Conservation (phyloP, 73 alveolate species). For the Uronychia setigera region DNA sequence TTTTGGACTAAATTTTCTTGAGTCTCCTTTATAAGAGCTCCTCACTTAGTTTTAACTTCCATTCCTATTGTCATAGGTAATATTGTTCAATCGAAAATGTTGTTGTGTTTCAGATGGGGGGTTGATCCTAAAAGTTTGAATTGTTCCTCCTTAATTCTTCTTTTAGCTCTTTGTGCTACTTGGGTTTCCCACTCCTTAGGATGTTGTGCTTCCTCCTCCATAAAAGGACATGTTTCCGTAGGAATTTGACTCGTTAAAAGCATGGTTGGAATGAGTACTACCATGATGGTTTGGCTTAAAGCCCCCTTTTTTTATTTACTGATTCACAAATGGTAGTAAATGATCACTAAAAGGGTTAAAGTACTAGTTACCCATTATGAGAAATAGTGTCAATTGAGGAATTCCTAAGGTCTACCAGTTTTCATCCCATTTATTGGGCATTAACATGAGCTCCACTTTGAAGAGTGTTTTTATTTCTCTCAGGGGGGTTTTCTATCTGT, state of each 20-base stretch:
- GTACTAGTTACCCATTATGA: not conserved
- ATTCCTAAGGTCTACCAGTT: not conserved
- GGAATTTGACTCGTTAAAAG: not conserved
- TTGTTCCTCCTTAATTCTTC: too few species aligned
- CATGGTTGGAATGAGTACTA: too few species aligned
- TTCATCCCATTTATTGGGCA: not conserved
- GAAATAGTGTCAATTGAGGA: not conserved
- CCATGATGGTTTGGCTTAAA: not conserved
- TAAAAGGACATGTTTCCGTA: not conserved
- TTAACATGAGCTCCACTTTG: not conserved
- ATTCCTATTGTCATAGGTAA: not conserved
- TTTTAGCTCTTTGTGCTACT: too few species aligned
- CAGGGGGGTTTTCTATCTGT: not conserved
- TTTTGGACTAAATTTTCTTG: not conserved
- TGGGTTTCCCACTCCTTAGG: too few species aligned
- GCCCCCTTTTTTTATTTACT: not conserved
- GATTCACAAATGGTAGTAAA: not conserved
- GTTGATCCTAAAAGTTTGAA: not conserved
- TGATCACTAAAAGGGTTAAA: not conserved
- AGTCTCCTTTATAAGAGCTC: not conserved
- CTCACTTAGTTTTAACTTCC: not conserved
- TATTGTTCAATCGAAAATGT: not conserved
- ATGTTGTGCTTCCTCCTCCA: too few species aligned
- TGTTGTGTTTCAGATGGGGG: not conserved
- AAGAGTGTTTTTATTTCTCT: not conserved